Evolutionary conservation across 2,329 filamentous ascomycete species (phyloP).

Genomic region (Cercospora berteroae): DNA sequence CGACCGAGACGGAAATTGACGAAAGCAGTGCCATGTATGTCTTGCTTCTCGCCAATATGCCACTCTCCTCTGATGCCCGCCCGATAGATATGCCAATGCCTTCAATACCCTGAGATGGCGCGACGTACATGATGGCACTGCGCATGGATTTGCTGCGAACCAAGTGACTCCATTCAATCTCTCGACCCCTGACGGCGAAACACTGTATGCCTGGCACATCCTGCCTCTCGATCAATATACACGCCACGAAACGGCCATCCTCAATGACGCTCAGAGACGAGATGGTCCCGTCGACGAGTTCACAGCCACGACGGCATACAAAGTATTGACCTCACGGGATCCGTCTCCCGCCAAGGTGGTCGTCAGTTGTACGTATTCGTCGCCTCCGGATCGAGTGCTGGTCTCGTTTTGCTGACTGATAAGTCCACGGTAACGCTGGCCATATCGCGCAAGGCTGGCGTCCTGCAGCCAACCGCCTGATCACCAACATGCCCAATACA

Average conservation of each 20-base stretch:
- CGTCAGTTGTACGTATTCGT: conserved; percentile 49
- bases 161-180: conserved; percentile 86
- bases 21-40: conserved; percentile 8
- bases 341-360: conserved; percentile 52
- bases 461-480: conserved; percentile 71
- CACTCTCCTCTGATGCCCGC: conserved; percentile 1
- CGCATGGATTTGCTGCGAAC: conserved; percentile 81
- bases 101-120: conserved; percentile 70
- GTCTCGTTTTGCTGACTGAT: conserved; percentile 1
- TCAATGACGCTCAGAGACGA: conserved; percentile 43
- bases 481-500: conserved; percentile 69
- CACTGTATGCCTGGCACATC: conserved; percentile 86
- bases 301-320: conserved; percentile 50
- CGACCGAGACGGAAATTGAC: neutral
- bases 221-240: conserved; percentile 75
- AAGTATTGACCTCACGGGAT: conserved; percentile 51
- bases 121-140: conserved; percentile 71
- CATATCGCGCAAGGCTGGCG: conserved; percentile 77
- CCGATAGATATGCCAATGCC: conserved; percentile 76
- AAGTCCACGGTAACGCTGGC: conserved; percentile 69
- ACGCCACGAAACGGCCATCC: conserved; percentile 64
- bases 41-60: neutral
- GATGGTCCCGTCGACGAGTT: conserved; percentile 49
- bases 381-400: neutral
- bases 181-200: conserved; percentile 70